Conservation (phyloP, 148 eudicot genomes). For the Rhododendron ferrugineum region DNA sequence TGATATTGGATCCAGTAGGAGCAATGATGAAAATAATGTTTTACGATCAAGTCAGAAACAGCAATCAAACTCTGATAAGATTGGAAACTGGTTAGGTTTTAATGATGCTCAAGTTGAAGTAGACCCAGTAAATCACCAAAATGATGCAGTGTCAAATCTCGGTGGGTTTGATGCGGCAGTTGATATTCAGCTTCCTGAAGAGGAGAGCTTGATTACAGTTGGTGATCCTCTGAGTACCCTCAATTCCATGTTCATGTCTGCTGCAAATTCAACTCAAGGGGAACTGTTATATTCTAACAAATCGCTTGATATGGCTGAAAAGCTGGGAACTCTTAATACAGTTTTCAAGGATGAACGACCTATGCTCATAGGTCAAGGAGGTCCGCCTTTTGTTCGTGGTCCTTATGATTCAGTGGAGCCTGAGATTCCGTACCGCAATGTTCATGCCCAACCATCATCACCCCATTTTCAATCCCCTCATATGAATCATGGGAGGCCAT, state of each 20-base stretch:
- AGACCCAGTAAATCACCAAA: conserved; percentile 34
- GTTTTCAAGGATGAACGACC: conserved; percentile 37
- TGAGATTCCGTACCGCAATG: conserved; percentile 44
- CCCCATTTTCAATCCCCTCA: conserved; percentile 47
- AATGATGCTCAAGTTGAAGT: conserved; percentile 30
- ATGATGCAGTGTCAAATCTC: conserved; percentile 26
- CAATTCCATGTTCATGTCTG: conserved; percentile 24
- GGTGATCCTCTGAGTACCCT: conserved; percentile 36
- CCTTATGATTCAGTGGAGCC: conserved; percentile 41
- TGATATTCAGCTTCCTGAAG: conserved; percentile 58
- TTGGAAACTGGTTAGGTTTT: conserved; percentile 42
- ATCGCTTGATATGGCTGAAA: conserved; percentile 43
- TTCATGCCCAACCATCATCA: conserved; percentile 45
- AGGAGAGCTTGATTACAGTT: conserved; percentile 47
- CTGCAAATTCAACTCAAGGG: conserved; percentile 17
- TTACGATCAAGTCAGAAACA: conserved; percentile 25
- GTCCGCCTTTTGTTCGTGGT: conserved; percentile 36
- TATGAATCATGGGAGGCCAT: conserved; percentile 50
- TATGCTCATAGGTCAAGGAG: conserved; percentile 31
- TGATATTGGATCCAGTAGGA: conserved; percentile 27
- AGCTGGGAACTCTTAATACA: conserved; percentile 47
- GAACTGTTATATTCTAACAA: conserved; percentile 33
- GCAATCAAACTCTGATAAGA: conserved; percentile 20
- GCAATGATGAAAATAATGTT: conserved; percentile 19
- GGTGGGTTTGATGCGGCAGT: conserved; percentile 31